phyloP scores from a whole-genome alignment of 106 monocot species.

The Triglochin maritima region DNA sequence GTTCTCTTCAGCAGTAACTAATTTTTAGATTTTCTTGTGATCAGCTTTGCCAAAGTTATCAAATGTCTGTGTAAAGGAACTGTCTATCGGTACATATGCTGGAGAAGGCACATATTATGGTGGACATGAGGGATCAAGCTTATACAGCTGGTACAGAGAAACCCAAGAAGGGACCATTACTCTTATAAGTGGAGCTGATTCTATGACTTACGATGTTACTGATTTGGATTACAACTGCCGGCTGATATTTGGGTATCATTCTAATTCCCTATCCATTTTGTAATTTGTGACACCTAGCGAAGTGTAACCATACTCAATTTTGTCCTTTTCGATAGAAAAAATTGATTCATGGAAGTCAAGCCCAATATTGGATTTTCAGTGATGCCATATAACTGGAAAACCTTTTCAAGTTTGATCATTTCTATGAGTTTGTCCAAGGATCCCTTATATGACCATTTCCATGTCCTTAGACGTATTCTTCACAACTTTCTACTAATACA shows the following conservation, averaged over 20 bases:
- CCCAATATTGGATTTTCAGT: too few relatives aligned
- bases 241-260: slow-evolving; percentile 75
- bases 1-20: not conserved
- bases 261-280: not conserved
- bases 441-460: too few relatives aligned
- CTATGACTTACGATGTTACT: slow-evolving; percentile 59
- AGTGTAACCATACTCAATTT: not conserved
- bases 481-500: too few relatives aligned
- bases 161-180: slow-evolving; percentile 52
- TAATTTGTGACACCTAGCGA: not conserved
- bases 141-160: slow-evolving; percentile 92
- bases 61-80: slow-evolving; percentile 44
- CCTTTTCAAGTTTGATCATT: too few relatives aligned
- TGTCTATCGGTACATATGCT: slow-evolving; percentile 31
- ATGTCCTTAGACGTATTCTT: too few relatives aligned
- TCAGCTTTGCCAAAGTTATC: slow-evolving; percentile 73
- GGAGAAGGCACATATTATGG: slow-evolving; percentile 94
- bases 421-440: too few relatives aligned
- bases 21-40: not conserved
- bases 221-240: slow-evolving; percentile 84
- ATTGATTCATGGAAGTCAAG: too few relatives aligned
- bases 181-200: slow-evolving; percentile 61
- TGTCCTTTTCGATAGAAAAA: not conserved
- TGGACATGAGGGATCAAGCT: slow-evolving; percentile 83
- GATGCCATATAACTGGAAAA: too few relatives aligned